These are phyloP conservation scores for Myrica gale DNA, from an alignment of 306 rosid species.

Conservation along the genomic window DNA sequence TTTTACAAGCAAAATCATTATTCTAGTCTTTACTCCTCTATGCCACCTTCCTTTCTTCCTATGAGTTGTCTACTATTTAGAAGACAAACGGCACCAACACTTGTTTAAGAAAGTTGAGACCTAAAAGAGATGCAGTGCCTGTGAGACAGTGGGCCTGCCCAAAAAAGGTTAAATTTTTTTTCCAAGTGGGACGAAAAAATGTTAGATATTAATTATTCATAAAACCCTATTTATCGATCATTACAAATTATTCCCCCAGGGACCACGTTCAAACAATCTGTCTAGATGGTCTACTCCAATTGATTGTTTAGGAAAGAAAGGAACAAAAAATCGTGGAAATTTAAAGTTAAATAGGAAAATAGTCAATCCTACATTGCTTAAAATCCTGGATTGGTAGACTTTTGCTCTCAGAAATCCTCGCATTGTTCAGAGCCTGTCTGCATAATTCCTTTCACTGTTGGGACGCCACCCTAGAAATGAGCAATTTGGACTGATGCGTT, in stretches of 20 bases:
- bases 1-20: conserved; percentile 31
- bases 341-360: not conserved
- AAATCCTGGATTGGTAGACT: not conserved
- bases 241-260: conserved; percentile 9
- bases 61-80: conserved; percentile 46
- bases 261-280: conserved; percentile 19
- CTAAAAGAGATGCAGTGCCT: conserved; percentile 33
- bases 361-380: conserved; percentile 20
- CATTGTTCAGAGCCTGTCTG: not conserved
- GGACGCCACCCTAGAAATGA: not conserved
- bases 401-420: not conserved
- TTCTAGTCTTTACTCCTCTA: conserved; percentile 20
- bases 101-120: conserved; percentile 61
- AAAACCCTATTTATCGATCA: conserved; percentile 9
- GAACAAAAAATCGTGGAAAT: not conserved
- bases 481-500: too few relatives aligned
- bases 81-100: conserved; percentile 52
- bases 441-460: not conserved
- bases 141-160: conserved; percentile 34
- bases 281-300: conserved; percentile 31
- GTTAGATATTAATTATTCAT: conserved; percentile 10
- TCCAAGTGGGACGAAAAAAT: not conserved
- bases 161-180: not conserved
- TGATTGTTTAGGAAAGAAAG: conserved; percentile 32
- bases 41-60: conserved; percentile 21